Conservation (phyloP, 805 yeast species). For the Danielia reshetovae region DNA sequence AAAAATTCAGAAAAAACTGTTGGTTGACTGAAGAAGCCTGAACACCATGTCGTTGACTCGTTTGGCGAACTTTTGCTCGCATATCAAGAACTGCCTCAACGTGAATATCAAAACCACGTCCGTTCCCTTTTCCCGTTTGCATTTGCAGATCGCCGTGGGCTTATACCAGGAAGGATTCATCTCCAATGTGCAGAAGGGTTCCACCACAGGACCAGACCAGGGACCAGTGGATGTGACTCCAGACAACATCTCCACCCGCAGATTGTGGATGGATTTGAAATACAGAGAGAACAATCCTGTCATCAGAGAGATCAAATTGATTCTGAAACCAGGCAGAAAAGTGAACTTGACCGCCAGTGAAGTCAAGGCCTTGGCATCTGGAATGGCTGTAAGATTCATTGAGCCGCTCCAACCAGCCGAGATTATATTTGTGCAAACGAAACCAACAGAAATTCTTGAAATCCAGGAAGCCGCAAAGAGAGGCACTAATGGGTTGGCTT, state of each 20-base stretch:
- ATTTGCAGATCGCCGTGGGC: slow-evolving; percentile 77
- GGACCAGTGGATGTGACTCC: slow-evolving; percentile 74
- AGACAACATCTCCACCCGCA: slow-evolving; percentile 79
- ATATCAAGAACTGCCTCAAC: slow-evolving; percentile 80
- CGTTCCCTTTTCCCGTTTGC: slow-evolving; percentile 78
- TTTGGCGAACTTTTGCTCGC: slow-evolving; percentile 81
- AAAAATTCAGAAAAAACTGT: neutral
- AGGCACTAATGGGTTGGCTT: slow-evolving; percentile 68
- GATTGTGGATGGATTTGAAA: slow-evolving; percentile 89
- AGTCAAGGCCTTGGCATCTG: slow-evolving; percentile 68
- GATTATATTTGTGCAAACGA: slow-evolving; percentile 61
- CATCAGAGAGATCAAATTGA: slow-evolving; percentile 61
- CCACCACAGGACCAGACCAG: slow-evolving; percentile 77
- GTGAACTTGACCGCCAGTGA: slow-evolving; percentile 62
- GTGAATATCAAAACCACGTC: slow-evolving; percentile 72
- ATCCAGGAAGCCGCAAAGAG: slow-evolving; percentile 82
- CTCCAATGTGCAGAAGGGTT: slow-evolving; percentile 80
- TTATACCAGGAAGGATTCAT: slow-evolving; percentile 89
- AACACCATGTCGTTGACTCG: slow-evolving; percentile 74
- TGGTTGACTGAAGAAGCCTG: neutral
- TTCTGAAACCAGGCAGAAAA: slow-evolving; percentile 82
- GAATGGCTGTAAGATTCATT: slow-evolving; percentile 68
- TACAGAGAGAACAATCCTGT: slow-evolving; percentile 81
- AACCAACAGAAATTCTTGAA: slow-evolving; percentile 54
- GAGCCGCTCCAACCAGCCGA: slow-evolving; percentile 89